Percentiles rank a stretch among this genome's conserved stretches.
phyloP scores from a whole-genome alignment of 176 grass and related monocot genomes.

The Oryza glumipatula region DNA sequence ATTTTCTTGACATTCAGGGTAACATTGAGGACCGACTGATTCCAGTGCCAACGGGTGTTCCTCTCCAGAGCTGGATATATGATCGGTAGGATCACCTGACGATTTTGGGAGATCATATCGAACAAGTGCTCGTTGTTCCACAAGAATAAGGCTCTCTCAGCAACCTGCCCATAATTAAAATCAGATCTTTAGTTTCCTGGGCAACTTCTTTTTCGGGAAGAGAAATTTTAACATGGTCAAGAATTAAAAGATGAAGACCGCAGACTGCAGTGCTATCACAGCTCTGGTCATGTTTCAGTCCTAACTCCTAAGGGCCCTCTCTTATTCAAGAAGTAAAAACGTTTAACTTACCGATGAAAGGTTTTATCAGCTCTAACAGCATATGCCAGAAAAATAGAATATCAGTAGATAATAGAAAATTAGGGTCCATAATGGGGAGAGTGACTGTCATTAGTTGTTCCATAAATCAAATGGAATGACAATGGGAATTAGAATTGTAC shows the following conservation, averaged over 20 bases:
- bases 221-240: neutral
- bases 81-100: constrained; percentile 79
- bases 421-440: neutral
- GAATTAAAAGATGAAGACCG: neutral
- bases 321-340: neutral
- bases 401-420: constrained; percentile 30
- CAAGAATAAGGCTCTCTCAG: constrained; percentile 90
- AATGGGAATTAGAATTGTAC: constrained; percentile 28
- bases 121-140: constrained; percentile 98
- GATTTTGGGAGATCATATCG: constrained; percentile 82
- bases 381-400: neutral
- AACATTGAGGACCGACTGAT: constrained; percentile 85
- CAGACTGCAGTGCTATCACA: neutral
- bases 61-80: constrained; percentile 88
- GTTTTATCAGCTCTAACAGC: constrained; percentile 14
- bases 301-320: constrained; percentile 15
- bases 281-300: neutral
- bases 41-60: constrained; percentile 89
- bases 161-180: constrained; percentile 65
- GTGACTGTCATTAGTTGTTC: neutral
- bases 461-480: constrained; percentile 21
- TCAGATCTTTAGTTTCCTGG: neutral
- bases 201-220: neutral
- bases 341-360: neutral
- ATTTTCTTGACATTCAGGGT: constrained; percentile 88